Evolutionary conservation across 345 rosid genomes (phyloP).

Genomic region (Ricinus communis): DNA sequence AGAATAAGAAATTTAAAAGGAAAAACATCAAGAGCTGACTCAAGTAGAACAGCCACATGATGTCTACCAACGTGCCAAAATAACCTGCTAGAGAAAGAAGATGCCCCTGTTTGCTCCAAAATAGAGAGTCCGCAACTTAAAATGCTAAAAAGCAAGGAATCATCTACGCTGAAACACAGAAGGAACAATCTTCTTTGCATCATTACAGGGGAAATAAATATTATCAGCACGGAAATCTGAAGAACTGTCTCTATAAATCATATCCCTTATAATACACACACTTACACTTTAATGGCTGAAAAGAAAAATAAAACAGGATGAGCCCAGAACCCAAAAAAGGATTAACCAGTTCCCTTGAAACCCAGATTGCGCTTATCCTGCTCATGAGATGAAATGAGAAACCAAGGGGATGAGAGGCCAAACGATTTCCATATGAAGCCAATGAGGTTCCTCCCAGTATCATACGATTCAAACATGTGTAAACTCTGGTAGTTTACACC

Average conservation of each 20-base stretch:
- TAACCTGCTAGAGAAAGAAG: background rate
- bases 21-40: too few species aligned
- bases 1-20: too few species aligned
- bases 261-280: constrained; percentile 44
- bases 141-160: constrained; percentile 2
- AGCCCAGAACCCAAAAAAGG: constrained; percentile 13
- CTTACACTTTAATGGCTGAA: constrained; percentile 23
- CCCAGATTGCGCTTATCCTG: constrained; percentile 11
- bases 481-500: constrained; percentile 10
- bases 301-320: constrained; percentile 13
- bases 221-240: constrained; percentile 23
- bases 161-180: background rate
- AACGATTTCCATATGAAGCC: constrained; percentile 19
- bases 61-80: background rate
- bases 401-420: constrained; percentile 12
- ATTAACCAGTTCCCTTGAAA: constrained; percentile 18
- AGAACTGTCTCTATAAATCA: constrained; percentile 32
- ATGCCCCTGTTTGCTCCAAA: background rate
- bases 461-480: constrained; percentile 7
- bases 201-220: constrained; percentile 30
- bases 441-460: constrained; percentile 1
- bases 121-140: background rate
- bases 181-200: constrained; percentile 22
- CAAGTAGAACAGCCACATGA: too few species aligned
- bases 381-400: constrained; percentile 6